Conservation (phyloP, 2,329 filamentous ascomycete genomes). For the Neofusicoccum umdonicola region DNA sequence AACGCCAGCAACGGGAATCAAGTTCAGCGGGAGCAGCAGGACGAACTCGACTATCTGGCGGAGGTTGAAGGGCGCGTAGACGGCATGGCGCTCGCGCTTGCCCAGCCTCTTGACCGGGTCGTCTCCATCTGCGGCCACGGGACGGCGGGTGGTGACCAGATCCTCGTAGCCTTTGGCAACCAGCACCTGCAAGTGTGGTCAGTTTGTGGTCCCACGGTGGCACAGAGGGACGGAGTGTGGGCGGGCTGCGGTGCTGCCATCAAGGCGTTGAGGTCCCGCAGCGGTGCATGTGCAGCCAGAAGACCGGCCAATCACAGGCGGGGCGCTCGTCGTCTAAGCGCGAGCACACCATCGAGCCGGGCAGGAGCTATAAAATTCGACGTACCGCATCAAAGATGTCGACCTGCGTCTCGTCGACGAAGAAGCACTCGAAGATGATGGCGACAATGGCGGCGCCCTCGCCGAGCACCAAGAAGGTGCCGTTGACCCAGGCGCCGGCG, state of each 20-base stretch:
- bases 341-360: conserved; percentile 2
- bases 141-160: conserved; percentile 46
- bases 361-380: not conserved
- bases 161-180: conserved; percentile 70
- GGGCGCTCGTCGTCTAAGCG: not conserved
- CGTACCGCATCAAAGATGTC: conserved; percentile 75
- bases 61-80: conserved; percentile 85
- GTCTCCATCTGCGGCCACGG: conserved; percentile 65
- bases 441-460: conserved; percentile 62
- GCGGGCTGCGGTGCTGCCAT: not conserved
- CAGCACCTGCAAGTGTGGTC: conserved; percentile 54
- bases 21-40: conserved; percentile 66
- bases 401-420: conserved; percentile 70
- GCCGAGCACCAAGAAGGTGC: conserved; percentile 75
- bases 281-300: not conserved
- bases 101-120: conserved; percentile 78
- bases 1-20: conserved; percentile 79
- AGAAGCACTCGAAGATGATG: conserved; percentile 52
- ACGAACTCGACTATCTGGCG: conserved; percentile 88
- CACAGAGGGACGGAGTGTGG: not conserved
- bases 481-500: conserved; percentile 83
- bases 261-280: no score
- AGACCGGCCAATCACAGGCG: no score
- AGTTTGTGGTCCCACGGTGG: not conserved
- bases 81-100: conserved; percentile 70